Percentiles rank a stretch among this genome's conserved stretches.
Evolutionary conservation across 2,329 filamentous ascomycete species (phyloP).

Genomic region (Paradendryphiella salina): DNA sequence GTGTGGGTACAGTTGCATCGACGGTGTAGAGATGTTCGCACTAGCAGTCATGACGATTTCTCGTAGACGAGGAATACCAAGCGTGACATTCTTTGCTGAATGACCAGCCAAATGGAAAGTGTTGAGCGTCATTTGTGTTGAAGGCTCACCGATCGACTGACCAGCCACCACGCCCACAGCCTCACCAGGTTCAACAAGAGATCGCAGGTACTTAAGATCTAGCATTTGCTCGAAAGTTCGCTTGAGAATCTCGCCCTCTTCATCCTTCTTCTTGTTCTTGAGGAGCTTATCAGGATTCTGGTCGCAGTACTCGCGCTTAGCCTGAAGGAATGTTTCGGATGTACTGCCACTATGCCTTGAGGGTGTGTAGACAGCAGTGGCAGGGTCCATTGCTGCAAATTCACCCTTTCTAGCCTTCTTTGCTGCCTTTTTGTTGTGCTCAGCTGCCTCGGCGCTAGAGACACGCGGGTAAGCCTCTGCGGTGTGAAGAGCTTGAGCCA

Average conservation of each 20-base stretch:
- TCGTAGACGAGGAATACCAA: constrained; percentile 94
- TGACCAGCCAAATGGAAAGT: constrained; percentile 99
- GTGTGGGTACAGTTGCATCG: constrained; percentile 82
- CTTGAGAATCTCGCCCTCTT: constrained; percentile 51
- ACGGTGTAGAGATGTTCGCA: constrained; percentile 82
- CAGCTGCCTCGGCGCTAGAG: constrained; percentile 67
- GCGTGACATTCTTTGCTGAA: constrained; percentile 96
- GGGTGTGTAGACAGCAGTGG: constrained; percentile 72
- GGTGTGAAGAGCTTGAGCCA: constrained; percentile 76
- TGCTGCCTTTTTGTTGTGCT: constrained; percentile 67
- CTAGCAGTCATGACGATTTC: constrained; percentile 99
- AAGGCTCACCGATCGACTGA: constrained; percentile 95
- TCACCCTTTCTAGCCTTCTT: constrained; percentile 78
- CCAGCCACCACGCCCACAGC: constrained; percentile 96
- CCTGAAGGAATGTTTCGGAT: constrained; percentile 80
- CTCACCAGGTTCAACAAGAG: constrained; percentile 90
- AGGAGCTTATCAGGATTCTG: constrained; percentile 67
- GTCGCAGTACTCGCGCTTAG: constrained; percentile 75
- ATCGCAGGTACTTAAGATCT: constrained; percentile 89
- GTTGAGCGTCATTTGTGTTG: constrained; percentile 98
- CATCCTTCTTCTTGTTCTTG: constrained; percentile 61
- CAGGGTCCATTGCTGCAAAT: constrained; percentile 71
- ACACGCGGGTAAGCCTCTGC: constrained; percentile 57
- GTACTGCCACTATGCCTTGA: constrained; percentile 80
- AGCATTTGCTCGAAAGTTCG: constrained; percentile 83